Evolutionary conservation across 2,329 filamentous ascomycete species (phyloP).

Genomic region (Stachybotrys elegans): DNA sequence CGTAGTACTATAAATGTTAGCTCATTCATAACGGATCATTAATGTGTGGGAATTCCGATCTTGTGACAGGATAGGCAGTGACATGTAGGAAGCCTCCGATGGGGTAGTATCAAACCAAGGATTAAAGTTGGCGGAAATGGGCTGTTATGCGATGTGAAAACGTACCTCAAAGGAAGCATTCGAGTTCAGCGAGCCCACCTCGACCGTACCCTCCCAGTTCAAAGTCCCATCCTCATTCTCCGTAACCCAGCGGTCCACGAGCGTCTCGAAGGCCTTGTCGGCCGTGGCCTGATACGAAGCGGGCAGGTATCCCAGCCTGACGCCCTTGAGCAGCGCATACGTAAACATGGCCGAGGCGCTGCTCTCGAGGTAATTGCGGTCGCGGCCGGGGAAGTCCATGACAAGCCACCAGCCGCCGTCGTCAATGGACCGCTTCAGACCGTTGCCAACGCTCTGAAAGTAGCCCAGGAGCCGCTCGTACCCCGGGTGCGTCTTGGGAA

Average conservation of each 20-base stretch:
- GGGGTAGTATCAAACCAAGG: too few species aligned
- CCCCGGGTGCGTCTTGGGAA: constrained; percentile 26
- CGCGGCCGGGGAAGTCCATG: constrained; percentile 37
- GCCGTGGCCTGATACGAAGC: constrained; percentile 8
- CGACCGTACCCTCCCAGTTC: constrained; percentile 42
- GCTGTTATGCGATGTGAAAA: too few species aligned
- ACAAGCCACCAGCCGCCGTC: constrained; percentile 46
- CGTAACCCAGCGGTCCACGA: constrained; percentile 37
- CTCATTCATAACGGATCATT: neutral
- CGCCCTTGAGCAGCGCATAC: constrained; percentile 40
- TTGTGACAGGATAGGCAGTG: neutral
- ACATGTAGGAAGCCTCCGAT: too few species aligned
- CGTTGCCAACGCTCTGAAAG: constrained; percentile 31
- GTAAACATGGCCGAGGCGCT: constrained; percentile 53
- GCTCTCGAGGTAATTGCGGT: constrained; percentile 54
- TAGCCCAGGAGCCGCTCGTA: constrained; percentile 28
- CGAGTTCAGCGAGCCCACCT: constrained; percentile 42
- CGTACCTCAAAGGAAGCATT: constrained; percentile 43
- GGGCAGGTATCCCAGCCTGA: constrained; percentile 14
- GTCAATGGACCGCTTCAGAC: constrained; percentile 35
- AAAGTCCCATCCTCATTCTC: constrained; percentile 35
- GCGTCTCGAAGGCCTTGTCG: constrained; percentile 14
- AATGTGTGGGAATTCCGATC: neutral
- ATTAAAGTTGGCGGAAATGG: too few species aligned
- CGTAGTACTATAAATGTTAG: constrained; percentile 9